Percentiles rank a stretch among this genome's conserved stretches.
phyloP scores from a whole-genome alignment of 495 filamentous ascomycete genomes.

The Xylaria palmicola region DNA sequence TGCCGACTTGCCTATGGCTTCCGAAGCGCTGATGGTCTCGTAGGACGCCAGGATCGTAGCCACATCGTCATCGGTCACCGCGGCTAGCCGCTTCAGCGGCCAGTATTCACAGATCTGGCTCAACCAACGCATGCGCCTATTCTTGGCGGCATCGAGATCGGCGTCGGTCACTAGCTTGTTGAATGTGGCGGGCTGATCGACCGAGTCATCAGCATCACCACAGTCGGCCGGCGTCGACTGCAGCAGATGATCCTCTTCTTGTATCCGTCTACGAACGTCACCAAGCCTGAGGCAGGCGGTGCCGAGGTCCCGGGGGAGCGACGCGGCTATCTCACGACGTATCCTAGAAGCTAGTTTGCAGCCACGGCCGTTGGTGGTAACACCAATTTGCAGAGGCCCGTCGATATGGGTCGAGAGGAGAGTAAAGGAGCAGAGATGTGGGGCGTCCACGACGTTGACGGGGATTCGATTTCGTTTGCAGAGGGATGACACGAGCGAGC shows the following conservation, averaged over 20 bases:
- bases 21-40: constrained; percentile 17
- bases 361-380: constrained; percentile 92
- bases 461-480: constrained; percentile 83
- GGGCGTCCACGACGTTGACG: constrained; percentile 87
- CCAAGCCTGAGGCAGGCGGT: constrained; percentile 75
- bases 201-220: constrained; percentile 75
- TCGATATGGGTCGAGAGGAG: constrained; percentile 85
- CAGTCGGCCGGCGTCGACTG: constrained; percentile 41
- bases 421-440: constrained; percentile 84
- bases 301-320: constrained; percentile 81
- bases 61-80: constrained; percentile 77
- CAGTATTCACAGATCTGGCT: constrained; percentile 98
- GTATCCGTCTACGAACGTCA: constrained; percentile 65
- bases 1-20: constrained; percentile 10
- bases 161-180: constrained; percentile 75
- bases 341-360: constrained; percentile 94
- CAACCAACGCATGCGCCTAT: constrained; percentile 85
- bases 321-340: constrained; percentile 78
- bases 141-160: constrained; percentile 72
- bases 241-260: constrained; percentile 61
- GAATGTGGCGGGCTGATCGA: constrained; percentile 82
- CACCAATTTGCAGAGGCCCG: constrained; percentile 90
- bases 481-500: constrained; percentile 66
- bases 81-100: constrained; percentile 79
- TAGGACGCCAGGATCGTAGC: constrained; percentile 71